These are phyloP conservation scores for Leptographium lundbergii DNA, from an alignment of 2,329 filamentous ascomycete species.

Conservation along the genomic window DNA sequence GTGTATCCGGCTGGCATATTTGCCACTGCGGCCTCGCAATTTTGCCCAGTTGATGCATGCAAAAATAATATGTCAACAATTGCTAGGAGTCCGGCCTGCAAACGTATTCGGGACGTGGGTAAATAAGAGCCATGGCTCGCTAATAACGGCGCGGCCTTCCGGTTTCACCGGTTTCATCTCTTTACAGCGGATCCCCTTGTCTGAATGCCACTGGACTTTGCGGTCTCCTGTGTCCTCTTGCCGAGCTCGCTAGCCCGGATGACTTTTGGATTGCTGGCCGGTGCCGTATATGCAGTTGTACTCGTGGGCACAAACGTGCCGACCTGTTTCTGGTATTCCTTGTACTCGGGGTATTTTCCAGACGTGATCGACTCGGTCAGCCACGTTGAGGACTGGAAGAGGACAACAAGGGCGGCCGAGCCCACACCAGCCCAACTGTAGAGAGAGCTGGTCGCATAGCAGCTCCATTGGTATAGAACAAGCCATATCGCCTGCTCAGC, in stretches of 20 bases:
- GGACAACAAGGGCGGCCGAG: constrained; percentile 52
- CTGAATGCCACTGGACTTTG: constrained; percentile 5
- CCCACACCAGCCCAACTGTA: constrained; percentile 73
- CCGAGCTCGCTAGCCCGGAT: constrained; percentile 38
- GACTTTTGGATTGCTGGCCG: constrained; percentile 24
- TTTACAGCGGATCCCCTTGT: constrained; percentile 1
- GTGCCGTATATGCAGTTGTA: constrained; percentile 24
- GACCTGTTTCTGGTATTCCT: constrained; percentile 68
- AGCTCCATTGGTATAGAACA: constrained; percentile 76
- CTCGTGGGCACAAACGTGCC: constrained; percentile 66
- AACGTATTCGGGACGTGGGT: background rate
- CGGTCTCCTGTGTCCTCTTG: constrained; percentile 28
- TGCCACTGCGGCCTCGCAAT: background rate
- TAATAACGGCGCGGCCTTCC: background rate
- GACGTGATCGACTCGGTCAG: constrained; percentile 74
- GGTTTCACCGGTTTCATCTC: background rate
- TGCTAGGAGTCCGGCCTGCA: no score
- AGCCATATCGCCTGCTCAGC: constrained; percentile 90
- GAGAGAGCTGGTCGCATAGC: constrained; percentile 54
- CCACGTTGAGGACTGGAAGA: constrained; percentile 84
- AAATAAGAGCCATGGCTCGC: background rate
- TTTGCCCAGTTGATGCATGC: background rate
- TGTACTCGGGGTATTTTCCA: constrained; percentile 80
- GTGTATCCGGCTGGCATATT: background rate
- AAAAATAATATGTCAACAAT: background rate